These are phyloP conservation scores for Ceratocystis diversiconidia DNA, from an alignment of 2,329 filamentous ascomycete genomes.

Conservation along the genomic window DNA sequence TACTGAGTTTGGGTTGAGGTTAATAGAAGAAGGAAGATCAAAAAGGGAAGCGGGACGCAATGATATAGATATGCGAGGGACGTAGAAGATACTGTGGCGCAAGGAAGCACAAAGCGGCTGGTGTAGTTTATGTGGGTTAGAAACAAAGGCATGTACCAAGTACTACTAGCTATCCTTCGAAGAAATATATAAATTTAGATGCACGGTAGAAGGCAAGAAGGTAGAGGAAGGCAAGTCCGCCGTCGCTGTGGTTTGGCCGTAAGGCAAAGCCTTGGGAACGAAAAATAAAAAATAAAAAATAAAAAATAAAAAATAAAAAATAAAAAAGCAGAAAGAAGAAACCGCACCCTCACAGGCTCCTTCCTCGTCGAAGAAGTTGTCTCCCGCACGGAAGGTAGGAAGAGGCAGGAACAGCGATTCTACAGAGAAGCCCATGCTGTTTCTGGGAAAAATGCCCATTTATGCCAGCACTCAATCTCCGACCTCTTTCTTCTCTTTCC, in stretches of 20 bases:
- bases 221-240: too few species aligned
- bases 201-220: too few species aligned
- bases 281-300: too few species aligned
- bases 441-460: neutral
- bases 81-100: neutral
- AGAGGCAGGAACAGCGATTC: neutral
- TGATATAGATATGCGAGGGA: neutral
- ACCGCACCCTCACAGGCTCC: neutral
- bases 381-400: too few species aligned
- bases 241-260: too few species aligned
- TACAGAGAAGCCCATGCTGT: neutral
- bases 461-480: neutral
- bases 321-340: too few species aligned
- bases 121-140: neutral
- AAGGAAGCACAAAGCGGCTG: neutral
- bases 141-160: neutral
- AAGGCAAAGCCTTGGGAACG: too few species aligned
- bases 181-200: too few species aligned
- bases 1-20: neutral
- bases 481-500: neutral
- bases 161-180: too few species aligned
- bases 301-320: too few species aligned
- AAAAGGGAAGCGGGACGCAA: neutral
- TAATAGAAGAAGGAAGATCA: neutral
- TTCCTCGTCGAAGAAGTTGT: neutral